These are phyloP conservation scores for Beauveria sp. DNA, from an alignment of 2,329 filamentous ascomycete species.

Conservation along the genomic window DNA sequence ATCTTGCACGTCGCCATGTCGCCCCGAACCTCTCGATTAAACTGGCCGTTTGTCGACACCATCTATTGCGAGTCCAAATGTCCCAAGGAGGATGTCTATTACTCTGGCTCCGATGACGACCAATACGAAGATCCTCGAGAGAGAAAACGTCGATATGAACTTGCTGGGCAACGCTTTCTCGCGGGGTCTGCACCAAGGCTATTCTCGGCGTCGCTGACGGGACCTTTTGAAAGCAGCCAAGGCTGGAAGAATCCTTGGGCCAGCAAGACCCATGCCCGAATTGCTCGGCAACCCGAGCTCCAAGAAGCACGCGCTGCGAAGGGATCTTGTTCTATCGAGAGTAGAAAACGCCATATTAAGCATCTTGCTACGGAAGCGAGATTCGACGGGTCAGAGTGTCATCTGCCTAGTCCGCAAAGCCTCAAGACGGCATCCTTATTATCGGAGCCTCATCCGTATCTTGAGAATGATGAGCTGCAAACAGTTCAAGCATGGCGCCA, in stretches of 20 bases:
- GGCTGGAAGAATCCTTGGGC: slow-evolving; percentile 49
- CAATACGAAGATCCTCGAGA: slow-evolving; percentile 38
- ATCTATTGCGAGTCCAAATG: slow-evolving; percentile 41
- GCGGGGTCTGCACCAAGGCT: slow-evolving; percentile 48
- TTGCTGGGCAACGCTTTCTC: slow-evolving; percentile 50
- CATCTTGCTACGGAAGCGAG: background rate
- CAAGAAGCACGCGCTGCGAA: background rate
- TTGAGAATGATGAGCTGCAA: slow-evolving; percentile 20
- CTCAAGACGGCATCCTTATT: slow-evolving; percentile 15
- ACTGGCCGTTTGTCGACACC: slow-evolving; percentile 23
- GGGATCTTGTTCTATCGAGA: background rate
- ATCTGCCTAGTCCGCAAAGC: slow-evolving; percentile 17
- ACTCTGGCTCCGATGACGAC: slow-evolving; percentile 50
- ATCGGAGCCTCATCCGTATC: slow-evolving; percentile 10
- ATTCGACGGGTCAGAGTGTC: slow-evolving; percentile 1
- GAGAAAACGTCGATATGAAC: slow-evolving; percentile 48
- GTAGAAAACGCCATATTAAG: background rate
- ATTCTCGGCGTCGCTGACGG: slow-evolving; percentile 51
- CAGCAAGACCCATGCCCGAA: slow-evolving; percentile 19
- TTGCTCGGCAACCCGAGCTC: background rate
- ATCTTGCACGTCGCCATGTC: background rate
- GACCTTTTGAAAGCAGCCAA: slow-evolving; percentile 47
- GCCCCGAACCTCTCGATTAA: background rate
- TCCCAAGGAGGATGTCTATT: slow-evolving; percentile 40
- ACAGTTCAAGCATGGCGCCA: slow-evolving; percentile 27